These are phyloP conservation scores for Gnomoniopsis sp. DNA, from an alignment of 2,329 filamentous ascomycete genomes.

Conservation along the genomic window DNA sequence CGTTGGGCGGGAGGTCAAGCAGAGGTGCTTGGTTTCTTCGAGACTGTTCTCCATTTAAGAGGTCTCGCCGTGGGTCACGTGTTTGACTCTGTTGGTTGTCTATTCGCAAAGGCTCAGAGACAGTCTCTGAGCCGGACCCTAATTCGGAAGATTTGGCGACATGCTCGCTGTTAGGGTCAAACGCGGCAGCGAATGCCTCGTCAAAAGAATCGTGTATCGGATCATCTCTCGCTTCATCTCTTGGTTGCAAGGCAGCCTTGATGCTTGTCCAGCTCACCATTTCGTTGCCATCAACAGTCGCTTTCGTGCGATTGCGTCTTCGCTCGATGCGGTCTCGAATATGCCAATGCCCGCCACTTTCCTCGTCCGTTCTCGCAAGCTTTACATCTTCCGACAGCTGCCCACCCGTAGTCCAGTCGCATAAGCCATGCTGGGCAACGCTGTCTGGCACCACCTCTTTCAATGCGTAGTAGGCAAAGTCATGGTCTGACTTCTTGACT, in stretches of 20 bases:
- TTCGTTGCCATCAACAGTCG: neutral
- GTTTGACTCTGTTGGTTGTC: neutral
- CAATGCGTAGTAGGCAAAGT: constrained; percentile 36
- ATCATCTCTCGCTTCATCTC: too few relatives aligned
- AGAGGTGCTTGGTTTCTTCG: neutral
- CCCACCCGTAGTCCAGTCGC: constrained; percentile 38
- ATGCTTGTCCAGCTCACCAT: constrained; percentile 6
- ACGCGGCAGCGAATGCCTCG: neutral
- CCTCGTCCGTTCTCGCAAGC: constrained; percentile 9
- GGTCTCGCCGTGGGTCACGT: too few relatives aligned
- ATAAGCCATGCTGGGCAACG: constrained; percentile 36
- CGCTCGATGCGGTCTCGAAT: constrained; percentile 12
- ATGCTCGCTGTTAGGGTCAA: neutral
- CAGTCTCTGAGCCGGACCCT: neutral
- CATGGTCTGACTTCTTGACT: constrained; percentile 21
- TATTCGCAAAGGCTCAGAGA: neutral
- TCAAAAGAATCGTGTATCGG: too few relatives aligned
- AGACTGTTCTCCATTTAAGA: neutral
- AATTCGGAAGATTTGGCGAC: neutral
- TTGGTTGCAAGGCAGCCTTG: neutral
- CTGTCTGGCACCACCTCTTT: constrained; percentile 35
- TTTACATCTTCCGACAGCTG: constrained; percentile 21
- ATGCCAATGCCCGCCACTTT: constrained; percentile 17
- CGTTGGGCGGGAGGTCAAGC: neutral
- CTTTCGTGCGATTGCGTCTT: neutral